Evolutionary conservation across 306 rosid species (phyloP).

Genomic region (Luffa aegyptiaca): DNA sequence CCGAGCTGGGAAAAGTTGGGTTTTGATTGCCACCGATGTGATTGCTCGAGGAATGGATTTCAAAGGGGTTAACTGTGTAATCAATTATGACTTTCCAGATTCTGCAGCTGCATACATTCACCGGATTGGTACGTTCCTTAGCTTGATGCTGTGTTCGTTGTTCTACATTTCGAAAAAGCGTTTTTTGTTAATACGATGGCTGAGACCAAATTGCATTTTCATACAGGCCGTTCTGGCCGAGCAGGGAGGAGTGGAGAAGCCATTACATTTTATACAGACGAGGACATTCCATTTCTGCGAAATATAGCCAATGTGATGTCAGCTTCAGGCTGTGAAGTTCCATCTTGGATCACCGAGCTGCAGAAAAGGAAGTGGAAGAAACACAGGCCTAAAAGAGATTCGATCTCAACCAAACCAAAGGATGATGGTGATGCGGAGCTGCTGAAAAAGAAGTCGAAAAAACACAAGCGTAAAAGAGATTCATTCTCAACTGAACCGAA

Average conservation of each 20-base stretch:
- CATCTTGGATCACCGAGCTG: slow-evolving; percentile 54
- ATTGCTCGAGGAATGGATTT: slow-evolving; percentile 99
- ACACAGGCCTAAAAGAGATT: slow-evolving; percentile 73
- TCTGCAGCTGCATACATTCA: slow-evolving; percentile 82
- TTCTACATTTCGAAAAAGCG: not conserved
- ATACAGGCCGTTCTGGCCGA: slow-evolving; percentile 87
- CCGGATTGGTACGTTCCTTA: slow-evolving; percentile 61
- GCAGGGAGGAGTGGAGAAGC: slow-evolving; percentile 96
- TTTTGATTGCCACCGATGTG: slow-evolving; percentile 90
- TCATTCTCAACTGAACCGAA: slow-evolving; percentile 50
- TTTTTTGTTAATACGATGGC: not conserved
- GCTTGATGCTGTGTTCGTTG: not conserved
- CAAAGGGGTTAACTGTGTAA: slow-evolving; percentile 79
- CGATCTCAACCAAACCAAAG: slow-evolving; percentile 55
- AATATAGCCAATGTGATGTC: slow-evolving; percentile 79
- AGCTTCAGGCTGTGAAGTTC: slow-evolving; percentile 85
- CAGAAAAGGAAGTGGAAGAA: slow-evolving; percentile 84
- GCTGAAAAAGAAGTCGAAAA: slow-evolving; percentile 76
- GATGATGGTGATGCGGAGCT: slow-evolving; percentile 20
- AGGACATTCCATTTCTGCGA: slow-evolving; percentile 64
- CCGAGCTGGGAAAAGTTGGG: slow-evolving; percentile 96
- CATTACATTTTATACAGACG: slow-evolving; percentile 76
- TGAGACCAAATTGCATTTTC: slow-evolving; percentile 13
- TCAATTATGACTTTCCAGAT: slow-evolving; percentile 94
- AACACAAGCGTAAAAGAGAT: slow-evolving; percentile 65